Percentiles rank a stretch among this genome's conserved stretches.
Conservation (phyloP, 1,284 basidiomycete genomes). For the Malassezia brasiliensis region DNA sequence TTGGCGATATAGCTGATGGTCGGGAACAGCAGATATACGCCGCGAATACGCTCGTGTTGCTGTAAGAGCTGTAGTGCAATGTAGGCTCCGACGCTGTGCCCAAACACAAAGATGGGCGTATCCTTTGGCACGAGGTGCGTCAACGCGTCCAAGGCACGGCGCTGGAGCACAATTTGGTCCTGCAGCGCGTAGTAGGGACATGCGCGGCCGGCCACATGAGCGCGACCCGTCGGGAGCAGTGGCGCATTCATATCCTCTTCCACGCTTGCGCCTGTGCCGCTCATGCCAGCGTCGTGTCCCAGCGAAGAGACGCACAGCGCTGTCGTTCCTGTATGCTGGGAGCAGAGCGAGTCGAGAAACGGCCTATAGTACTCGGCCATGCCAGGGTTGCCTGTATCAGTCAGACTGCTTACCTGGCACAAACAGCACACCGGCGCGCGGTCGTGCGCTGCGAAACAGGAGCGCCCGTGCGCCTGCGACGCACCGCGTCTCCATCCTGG, state of each 20-base stretch:
- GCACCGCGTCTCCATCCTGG: neutral
- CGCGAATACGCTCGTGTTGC: neutral
- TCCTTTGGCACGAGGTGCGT: neutral
- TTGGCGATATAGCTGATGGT: conserved; percentile 8
- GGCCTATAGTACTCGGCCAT: conserved; percentile 6
- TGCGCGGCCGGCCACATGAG: neutral
- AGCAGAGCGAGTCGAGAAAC: conserved; percentile 2
- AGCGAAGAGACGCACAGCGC: conserved; percentile 6
- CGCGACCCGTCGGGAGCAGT: neutral
- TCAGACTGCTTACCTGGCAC: neutral
- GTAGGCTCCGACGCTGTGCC: conserved; percentile 17
- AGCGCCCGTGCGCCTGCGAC: conserved; percentile 9
- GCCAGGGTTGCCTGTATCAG: conserved; percentile 12
- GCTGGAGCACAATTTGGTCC: conserved; percentile 10
- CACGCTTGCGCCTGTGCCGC: neutral
- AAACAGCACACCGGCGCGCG: conserved; percentile 6
- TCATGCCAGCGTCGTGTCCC: neutral
- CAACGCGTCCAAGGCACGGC: neutral
- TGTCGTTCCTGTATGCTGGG: neutral
- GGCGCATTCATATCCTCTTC: neutral
- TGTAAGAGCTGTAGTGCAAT: conserved; percentile 4
- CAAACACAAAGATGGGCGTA: conserved; percentile 3
- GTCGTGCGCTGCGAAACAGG: neutral
- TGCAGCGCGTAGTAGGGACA: conserved; percentile 4
- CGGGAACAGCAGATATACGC: conserved; percentile 13